Conservation (phyloP, 352 stramenopile species). For the Phytophthora fragariae region DNA sequence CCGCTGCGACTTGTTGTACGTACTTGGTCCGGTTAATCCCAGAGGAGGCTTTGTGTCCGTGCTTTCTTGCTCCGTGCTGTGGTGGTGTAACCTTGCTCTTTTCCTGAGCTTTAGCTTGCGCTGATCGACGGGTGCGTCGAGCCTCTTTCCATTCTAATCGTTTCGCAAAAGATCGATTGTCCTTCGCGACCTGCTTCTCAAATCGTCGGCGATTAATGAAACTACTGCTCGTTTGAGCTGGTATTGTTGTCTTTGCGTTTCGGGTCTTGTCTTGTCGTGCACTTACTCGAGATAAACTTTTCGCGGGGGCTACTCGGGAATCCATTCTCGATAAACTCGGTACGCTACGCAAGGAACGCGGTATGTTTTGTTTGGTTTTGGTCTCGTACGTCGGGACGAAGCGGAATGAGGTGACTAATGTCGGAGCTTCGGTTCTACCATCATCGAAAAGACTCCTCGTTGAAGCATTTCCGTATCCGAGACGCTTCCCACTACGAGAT, state of each 20-base stretch:
- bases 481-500: constrained; percentile 48
- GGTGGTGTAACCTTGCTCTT: constrained; percentile 44
- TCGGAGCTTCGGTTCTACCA: constrained; percentile 18
- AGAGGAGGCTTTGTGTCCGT: constrained; percentile 65
- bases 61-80: constrained; percentile 52
- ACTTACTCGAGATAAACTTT: constrained; percentile 19
- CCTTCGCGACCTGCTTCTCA: constrained; percentile 59
- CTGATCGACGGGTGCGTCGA: constrained; percentile 39
- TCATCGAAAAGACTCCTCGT: constrained; percentile 27
- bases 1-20: constrained; percentile 49
- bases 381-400: constrained; percentile 52
- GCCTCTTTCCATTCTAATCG: constrained; percentile 49
- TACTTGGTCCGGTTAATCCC: constrained; percentile 71
- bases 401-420: constrained; percentile 51
- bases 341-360: constrained; percentile 10
- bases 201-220: constrained; percentile 63
- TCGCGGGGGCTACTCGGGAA: constrained; percentile 9
- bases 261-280: constrained; percentile 15
- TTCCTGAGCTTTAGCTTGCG: constrained; percentile 50
- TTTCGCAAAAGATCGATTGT: constrained; percentile 71
- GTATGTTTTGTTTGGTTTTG: constrained; percentile 13
- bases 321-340: constrained; percentile 13
- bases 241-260: constrained; percentile 10
- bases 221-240: constrained; percentile 61
- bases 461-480: constrained; percentile 25